phyloP scores from a whole-genome alignment of 2,329 filamentous ascomycete genomes.

The Cladosporium sphaerospermum region DNA sequence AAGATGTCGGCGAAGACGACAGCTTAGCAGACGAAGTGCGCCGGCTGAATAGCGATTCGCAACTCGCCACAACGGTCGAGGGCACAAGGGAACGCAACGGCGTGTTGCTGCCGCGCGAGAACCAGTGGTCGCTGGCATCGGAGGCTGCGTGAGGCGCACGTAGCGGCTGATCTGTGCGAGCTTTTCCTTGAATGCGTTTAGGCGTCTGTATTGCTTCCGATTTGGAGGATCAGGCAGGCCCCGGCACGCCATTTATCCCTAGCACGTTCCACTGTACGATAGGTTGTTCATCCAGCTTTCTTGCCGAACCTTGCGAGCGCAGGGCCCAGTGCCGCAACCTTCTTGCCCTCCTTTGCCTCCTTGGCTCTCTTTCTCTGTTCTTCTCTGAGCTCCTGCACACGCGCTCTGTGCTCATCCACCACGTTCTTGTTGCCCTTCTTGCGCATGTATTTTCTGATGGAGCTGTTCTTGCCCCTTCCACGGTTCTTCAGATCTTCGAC shows the following conservation, averaged over 20 bases:
- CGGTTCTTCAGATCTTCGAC: constrained; percentile 63
- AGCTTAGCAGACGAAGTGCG: constrained; percentile 24
- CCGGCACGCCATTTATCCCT: neutral
- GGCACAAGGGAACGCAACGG: constrained; percentile 15
- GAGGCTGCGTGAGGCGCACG: neutral
- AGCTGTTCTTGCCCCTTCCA: constrained; percentile 82
- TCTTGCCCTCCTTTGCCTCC: constrained; percentile 60
- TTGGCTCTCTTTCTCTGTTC: constrained; percentile 61
- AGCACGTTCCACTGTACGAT: neutral
- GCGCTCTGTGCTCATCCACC: constrained; percentile 88
- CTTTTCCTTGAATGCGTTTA: neutral
- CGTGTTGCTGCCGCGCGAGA: constrained; percentile 2
- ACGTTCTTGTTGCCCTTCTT: constrained; percentile 92
- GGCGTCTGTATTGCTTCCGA: neutral
- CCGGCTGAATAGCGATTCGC: constrained; percentile 26
- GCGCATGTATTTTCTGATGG: constrained; percentile 76
- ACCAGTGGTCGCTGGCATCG: constrained; percentile 3
- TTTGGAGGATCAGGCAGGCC: neutral
- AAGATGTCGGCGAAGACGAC: constrained; percentile 21
- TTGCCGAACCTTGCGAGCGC: constrained; percentile 72
- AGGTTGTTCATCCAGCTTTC: constrained; percentile 6
- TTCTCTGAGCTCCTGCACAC: constrained; percentile 74
- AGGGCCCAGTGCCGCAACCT: constrained; percentile 73
- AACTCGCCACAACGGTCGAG: constrained; percentile 25
- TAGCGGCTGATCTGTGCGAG: neutral